phyloP scores from a whole-genome alignment of 2,329 filamentous ascomycete species.

The Arthrinium puccinioides region DNA sequence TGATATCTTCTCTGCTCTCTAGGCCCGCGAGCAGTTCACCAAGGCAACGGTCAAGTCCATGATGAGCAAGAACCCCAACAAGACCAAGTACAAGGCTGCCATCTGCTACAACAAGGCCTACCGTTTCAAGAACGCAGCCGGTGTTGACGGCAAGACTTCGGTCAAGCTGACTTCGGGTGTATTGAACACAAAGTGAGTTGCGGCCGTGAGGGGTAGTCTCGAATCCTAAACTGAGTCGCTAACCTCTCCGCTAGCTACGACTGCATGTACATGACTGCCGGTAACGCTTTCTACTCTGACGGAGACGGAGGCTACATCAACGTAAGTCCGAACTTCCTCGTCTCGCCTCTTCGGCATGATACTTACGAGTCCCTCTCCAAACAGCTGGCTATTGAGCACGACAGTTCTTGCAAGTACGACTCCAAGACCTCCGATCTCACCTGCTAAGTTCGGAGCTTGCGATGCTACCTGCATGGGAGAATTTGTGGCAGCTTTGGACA shows the following conservation, averaged over 20 bases:
- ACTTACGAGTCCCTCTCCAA: too few relatives aligned
- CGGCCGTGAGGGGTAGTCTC: too few relatives aligned
- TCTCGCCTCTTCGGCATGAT: too few relatives aligned
- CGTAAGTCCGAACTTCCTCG: constrained; percentile 1
- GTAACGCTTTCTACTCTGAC: constrained; percentile 8
- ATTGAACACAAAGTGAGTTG: background rate
- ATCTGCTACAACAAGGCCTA: background rate
- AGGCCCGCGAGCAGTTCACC: constrained; percentile 1
- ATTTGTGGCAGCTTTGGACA: too few relatives aligned
- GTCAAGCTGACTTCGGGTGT: background rate
- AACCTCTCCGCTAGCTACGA: constrained; percentile 5
- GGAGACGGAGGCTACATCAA: constrained; percentile 12
- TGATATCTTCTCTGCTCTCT: too few relatives aligned
- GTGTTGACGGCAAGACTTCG: background rate
- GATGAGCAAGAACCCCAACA: background rate
- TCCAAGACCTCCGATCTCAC: background rate
- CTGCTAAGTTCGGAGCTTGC: too few relatives aligned
- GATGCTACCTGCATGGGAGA: too few relatives aligned
- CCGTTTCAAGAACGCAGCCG: background rate
- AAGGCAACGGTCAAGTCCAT: constrained; percentile 1
- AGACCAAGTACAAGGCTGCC: background rate
- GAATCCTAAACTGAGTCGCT: too few relatives aligned
- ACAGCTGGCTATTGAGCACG: too few relatives aligned
- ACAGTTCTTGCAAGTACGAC: background rate
- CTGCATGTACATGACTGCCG: constrained; percentile 10